These are phyloP conservation scores for Bolboschoenus planiculmis DNA, from an alignment of 176 grass and related monocot genomes.

Conservation along the genomic window DNA sequence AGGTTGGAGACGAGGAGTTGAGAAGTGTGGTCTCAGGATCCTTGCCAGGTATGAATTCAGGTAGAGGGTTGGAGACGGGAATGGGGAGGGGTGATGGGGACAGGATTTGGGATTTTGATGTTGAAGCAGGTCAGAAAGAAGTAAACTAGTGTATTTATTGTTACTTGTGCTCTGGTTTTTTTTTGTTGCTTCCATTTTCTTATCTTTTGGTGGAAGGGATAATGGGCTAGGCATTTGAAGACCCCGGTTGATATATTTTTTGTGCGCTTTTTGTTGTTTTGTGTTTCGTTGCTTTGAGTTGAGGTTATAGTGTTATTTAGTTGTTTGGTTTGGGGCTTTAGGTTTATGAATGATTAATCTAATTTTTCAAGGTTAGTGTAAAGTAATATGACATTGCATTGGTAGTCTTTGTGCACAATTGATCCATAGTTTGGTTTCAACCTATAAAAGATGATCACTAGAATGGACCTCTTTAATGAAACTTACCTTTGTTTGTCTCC, in stretches of 20 bases:
- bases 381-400: background rate
- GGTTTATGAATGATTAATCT: slow-evolving; percentile 20
- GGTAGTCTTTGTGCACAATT: background rate
- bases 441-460: background rate
- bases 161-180: slow-evolving; percentile 14
- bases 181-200: background rate
- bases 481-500: background rate
- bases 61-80: slow-evolving; percentile 29
- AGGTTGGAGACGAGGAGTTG: slow-evolving; percentile 50
- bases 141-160: slow-evolving; percentile 26
- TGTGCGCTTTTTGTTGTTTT: background rate
- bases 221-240: slow-evolving; percentile 16
- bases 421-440: background rate
- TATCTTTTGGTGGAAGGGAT: slow-evolving; percentile 17
- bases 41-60: slow-evolving; percentile 19
- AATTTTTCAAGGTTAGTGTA: slow-evolving; percentile 1
- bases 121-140: slow-evolving; percentile 33
- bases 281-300: slow-evolving; percentile 14
- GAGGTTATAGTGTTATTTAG: slow-evolving; percentile 8
- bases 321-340: slow-evolving; percentile 7
- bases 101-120: slow-evolving; percentile 56
- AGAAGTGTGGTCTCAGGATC: slow-evolving; percentile 26
- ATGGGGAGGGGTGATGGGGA: slow-evolving; percentile 45
- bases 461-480: background rate
- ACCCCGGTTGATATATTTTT: background rate